Base-by-base conservation (phyloP, 495 filamentous ascomycete genomes). In the Hypoxylon cercidicola region DNA sequence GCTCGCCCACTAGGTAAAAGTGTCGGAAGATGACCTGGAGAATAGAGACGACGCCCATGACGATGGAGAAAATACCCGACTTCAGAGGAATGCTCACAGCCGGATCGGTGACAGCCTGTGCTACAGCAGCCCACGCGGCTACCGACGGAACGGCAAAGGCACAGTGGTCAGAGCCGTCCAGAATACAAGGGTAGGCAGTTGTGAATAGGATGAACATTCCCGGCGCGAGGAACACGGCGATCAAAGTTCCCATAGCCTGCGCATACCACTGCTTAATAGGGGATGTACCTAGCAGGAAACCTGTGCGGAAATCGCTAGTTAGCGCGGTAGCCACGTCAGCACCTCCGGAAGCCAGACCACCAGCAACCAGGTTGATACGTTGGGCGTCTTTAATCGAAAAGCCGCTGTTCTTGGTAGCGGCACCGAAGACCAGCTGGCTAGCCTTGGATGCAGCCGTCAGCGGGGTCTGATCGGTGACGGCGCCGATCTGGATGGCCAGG, bases 391-490 rank as follows among this genome's bases (percentile, higher is more conserved):
- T 41, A 34, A 82, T 59, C 20, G 68, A 61, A 65, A 77, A 82
- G 56, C 77, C 76, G 25, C 80, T 74, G 60, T 79, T 72, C 8
- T 77, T 78, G 12, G 88, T 87, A 25, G 84, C 86, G 45, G 80
- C 87, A 39, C 87, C 88, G 47, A 90, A 83, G 64, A 90, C 70
- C 56, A 89, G 81, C 74, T 90, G 88, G 51, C 83, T 85, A n/a
- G 87, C 87, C 70, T 90, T 90, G 55, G 85, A 80, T 11, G 85
- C 82, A 18, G 87, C 83, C 2, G 88, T 89, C 19, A 90, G 75
- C 4, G 88, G 88, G 0, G 85, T 88, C 60, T 83, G 80, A 60
- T 89, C 87, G 8, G 87, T 88, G 28, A 82, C 79, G 28, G 83
- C 87, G 13, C 83, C 83, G 69, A 85, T 84, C 72, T 90, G 86